phyloP scores from a whole-genome alignment of 805 yeast species.

The Barnettozyma sp. region DNA sequence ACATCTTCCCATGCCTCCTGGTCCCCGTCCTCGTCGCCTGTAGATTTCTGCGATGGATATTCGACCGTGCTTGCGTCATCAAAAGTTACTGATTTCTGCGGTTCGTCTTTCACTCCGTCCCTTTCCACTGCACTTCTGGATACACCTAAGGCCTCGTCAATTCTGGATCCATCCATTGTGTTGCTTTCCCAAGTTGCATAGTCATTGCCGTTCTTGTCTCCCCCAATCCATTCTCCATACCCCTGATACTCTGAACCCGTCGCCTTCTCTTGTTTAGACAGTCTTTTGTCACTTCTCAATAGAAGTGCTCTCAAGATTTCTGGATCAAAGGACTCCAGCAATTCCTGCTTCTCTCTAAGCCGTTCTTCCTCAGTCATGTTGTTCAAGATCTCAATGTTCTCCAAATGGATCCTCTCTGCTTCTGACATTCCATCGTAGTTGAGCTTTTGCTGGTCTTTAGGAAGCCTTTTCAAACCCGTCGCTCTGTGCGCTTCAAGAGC shows the following conservation, averaged over 20 bases:
- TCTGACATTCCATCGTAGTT: constrained; percentile 38
- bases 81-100: constrained; percentile 28
- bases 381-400: constrained; percentile 57
- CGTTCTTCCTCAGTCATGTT: constrained; percentile 63
- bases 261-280: constrained; percentile 9
- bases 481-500: constrained; percentile 79
- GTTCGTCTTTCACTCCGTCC: constrained; percentile 6
- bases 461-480: constrained; percentile 77
- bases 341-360: constrained; percentile 54
- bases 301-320: constrained; percentile 52
- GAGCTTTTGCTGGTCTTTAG: constrained; percentile 78
- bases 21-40: constrained; percentile 16
- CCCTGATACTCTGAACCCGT: constrained; percentile 20
- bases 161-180: constrained; percentile 14
- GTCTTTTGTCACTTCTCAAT: constrained; percentile 46
- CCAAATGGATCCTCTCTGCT: constrained; percentile 68
- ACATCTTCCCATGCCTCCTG: constrained; percentile 42
- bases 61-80: constrained; percentile 25
- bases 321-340: constrained; percentile 64
- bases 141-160: constrained; percentile 20
- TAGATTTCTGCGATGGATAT: too few species aligned
- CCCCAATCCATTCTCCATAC: constrained; percentile 28
- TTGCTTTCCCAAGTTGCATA: constrained; percentile 19
- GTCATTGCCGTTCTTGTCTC: constrained; percentile 18
- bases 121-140: too few species aligned